Evolutionary conservation across 2,329 filamentous ascomycete species (phyloP), one percentile per base, ranked within the genome.

Genomic region (Aspergillus chevalieri): DNA sequence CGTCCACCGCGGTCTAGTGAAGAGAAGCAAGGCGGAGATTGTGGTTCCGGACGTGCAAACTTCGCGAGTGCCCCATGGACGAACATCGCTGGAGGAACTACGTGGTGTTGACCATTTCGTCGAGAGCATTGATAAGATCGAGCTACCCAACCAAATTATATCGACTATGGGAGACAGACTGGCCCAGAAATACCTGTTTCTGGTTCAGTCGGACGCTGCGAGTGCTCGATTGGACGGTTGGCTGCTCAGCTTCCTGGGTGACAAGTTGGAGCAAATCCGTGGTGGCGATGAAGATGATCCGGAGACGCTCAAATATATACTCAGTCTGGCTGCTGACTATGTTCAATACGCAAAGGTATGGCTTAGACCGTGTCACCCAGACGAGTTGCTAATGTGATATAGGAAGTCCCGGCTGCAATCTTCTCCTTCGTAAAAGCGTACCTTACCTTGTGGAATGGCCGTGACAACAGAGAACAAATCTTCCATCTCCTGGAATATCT

Each of bases 111-210:
- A 82, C 21, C 77, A 81, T 45, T 85, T 95, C 52, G 84, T 89
- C 5, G 78, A 80, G 42, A 86, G 81, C 49, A 68, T 95, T 7
- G 88, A 94, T 57, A 86, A 79, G 56, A 83, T 95, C 22, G 87
- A 93, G 65, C 72, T 90, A 38, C 89, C 89, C 0, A 90, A 87
- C 54, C 89, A 95, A 67, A 75, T 94, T 2, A 82, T 90, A 38
- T 87, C 89, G 4, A 82, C 87, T 3, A 73, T 94, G 12, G 81
- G 80, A 2, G 87, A 94, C 61, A 85, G 85, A 3, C 73, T 94
- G 26, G 78, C 92, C 1, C 88, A 92, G 64, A 93, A 92, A 62
- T 80, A 75, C 47, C 74, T 92, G 21, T 71, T 89, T 30, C 71
- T 87, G n/a, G 70, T 87, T 26, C 78, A 80, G 45, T 79, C 84